Base-by-base conservation (phyloP, 1,284 basidiomycete species). In the Heliocybe sulcata region DNA sequence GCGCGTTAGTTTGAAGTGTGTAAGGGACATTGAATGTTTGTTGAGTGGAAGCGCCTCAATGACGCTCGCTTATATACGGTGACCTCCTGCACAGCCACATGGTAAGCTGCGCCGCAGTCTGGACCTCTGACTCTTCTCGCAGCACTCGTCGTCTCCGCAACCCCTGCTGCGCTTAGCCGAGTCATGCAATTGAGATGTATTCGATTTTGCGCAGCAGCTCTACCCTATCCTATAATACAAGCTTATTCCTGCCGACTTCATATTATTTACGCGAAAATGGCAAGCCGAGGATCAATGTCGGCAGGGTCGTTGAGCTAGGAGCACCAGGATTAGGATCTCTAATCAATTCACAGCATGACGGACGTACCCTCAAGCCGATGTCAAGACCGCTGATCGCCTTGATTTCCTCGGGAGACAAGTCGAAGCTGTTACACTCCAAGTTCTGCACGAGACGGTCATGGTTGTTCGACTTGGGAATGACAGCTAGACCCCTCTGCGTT, bases 381-480 rank as follows among this genome's bases (percentile, higher is more conserved):
- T 92, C 87, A 63, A 93, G 71, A 2, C 67, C 65, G 59, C 74
- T 82, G 62, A 93, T 80, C 26, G 66, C 63, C 59, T 80, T 76
- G 53, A 90, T 67, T 57, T 92, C 86, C 2, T 75, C 74, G 3
- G 76, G 72, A 3, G 77, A 69, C 52, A 92, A 73, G 59, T 83
- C 71, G 60, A 92, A 90, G 29, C 69, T 68, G 56, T 74, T 69
- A 64, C 75, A 77, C 38, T 71, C 69, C 57, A 91, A 65, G 72
- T 93, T 94, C 65, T 83, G 69, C 14, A 68, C 62, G 50, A 90
- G 66, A 56, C 85, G 81, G 3, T 69, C 61, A 11, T 66, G 57
- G 63, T 76, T 69, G 69, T 82, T 90, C 56, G 77, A 82, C 75
- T 90, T 90, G 51, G 91, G 91, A 59, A 94, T 82, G 50, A 93